phyloP scores from a whole-genome alignment of 345 rosid genomes.

The Capsella bursapastoris region DNA sequence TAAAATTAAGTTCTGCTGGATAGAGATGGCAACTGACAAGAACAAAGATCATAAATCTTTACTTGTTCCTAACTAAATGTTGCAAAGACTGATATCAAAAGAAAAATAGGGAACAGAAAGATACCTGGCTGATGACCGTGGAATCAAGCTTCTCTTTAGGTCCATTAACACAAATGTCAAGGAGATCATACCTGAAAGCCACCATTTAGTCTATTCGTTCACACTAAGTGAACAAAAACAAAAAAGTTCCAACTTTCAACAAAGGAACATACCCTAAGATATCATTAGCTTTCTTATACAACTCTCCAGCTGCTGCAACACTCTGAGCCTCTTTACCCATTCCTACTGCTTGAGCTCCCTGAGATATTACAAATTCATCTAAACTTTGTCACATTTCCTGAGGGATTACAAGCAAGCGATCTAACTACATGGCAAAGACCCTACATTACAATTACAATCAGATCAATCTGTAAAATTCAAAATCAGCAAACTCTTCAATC shows the following conservation, averaged over 20 bases:
- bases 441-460: background rate
- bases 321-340: conserved; percentile 95
- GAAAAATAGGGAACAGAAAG: conserved; percentile 13
- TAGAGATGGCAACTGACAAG: background rate
- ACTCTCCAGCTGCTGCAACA: conserved; percentile 73
- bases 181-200: conserved; percentile 78
- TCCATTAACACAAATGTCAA: conserved; percentile 86
- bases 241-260: conserved; percentile 15
- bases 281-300: conserved; percentile 83
- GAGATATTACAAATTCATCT: conserved; percentile 11
- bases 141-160: conserved; percentile 97
- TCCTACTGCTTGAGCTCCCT: conserved; percentile 98
- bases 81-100: background rate
- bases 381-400: background rate
- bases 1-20: background rate
- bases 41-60: background rate
- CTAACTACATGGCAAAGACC: background rate
- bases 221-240: conserved; percentile 11
- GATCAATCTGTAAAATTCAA: background rate
- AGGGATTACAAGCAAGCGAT: background rate
- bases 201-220: conserved; percentile 20
- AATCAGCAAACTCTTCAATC: background rate
- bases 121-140: conserved; percentile 95
- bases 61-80: background rate
- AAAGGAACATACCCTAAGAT: conserved; percentile 59